Percentiles rank a stretch among this genome's conserved stretches.
Conservation (phyloP, 1,139 yeast species). For the Geotrichum histeridarum region DNA sequence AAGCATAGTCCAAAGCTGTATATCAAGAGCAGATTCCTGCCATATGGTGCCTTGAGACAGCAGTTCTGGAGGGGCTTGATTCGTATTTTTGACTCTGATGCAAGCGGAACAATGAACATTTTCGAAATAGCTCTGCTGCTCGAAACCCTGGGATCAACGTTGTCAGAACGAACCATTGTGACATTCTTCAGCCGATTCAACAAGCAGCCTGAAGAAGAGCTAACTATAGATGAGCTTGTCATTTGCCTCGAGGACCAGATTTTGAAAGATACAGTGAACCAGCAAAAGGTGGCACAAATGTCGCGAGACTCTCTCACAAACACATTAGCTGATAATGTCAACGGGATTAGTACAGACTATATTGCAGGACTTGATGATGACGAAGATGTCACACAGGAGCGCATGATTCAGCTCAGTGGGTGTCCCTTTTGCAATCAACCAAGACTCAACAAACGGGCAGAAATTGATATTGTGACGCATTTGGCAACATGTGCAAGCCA, state of each 20-base stretch:
- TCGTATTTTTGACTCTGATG: conserved; percentile 48
- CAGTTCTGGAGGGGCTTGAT: conserved; percentile 68
- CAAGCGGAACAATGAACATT: conserved; percentile 45
- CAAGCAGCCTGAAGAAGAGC: conserved; percentile 47
- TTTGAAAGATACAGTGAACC: conserved; percentile 29
- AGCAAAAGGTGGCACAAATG: conserved; percentile 10
- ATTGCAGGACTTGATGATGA: conserved; percentile 15
- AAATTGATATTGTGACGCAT: conserved; percentile 73
- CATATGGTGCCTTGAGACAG: conserved; percentile 59
- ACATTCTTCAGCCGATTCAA: conserved; percentile 44
- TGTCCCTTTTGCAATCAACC: conserved; percentile 77
- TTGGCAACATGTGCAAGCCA: conserved; percentile 80
- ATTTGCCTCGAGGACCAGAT: conserved; percentile 47
- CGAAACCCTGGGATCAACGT: conserved; percentile 57
- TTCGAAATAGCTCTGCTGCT: conserved; percentile 55
- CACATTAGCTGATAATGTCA: background rate
- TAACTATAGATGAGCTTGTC: conserved; percentile 54
- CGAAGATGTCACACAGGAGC: conserved; percentile 29
- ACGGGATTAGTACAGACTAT: conserved; percentile 4
- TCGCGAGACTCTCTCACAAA: background rate
- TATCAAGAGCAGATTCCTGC: conserved; percentile 60
- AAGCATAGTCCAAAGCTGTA: conserved; percentile 52
- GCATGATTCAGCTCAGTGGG: conserved; percentile 53
- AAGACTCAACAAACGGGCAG: conserved; percentile 51
- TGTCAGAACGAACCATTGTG: conserved; percentile 46